Percentiles rank a stretch among this genome's conserved stretches.
Evolutionary conservation across 2,329 filamentous ascomycete species (phyloP).

Genomic region (Aphanoascus verrucosus): DNA sequence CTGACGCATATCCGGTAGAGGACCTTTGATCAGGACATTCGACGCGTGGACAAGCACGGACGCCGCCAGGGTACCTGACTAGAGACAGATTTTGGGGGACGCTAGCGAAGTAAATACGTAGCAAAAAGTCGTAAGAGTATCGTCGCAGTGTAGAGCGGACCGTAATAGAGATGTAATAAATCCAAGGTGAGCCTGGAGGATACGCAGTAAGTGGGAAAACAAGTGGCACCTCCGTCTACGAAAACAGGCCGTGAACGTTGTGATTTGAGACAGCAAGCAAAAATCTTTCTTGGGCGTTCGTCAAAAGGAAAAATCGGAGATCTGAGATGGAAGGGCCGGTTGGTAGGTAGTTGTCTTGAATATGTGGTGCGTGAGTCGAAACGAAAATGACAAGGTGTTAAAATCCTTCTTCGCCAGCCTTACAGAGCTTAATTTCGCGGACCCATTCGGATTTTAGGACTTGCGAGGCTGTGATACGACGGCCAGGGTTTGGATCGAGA

Average conservation of each 20-base stretch:
- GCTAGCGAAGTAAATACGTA: not conserved
- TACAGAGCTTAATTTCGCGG: slow-evolving; percentile 92
- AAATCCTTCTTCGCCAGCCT: slow-evolving; percentile 89
- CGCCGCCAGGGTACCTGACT: not conserved
- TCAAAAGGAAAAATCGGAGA: not conserved
- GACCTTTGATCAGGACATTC: not conserved
- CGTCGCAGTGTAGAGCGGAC: not conserved
- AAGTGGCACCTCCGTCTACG: not conserved
- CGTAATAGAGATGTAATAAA: not conserved
- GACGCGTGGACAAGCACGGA: not conserved
- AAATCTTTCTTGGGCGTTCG: not conserved
- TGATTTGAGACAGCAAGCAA: not conserved
- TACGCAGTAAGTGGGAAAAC: not conserved
- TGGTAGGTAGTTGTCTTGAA: too few relatives aligned
- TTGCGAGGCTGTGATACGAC: slow-evolving; percentile 90
- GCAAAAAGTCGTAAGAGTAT: slow-evolving; percentile 2
- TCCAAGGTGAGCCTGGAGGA: not conserved
- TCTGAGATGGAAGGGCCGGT: too few relatives aligned
- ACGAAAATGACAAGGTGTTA: slow-evolving; percentile 30
- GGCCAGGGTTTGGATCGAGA: slow-evolving; percentile 81
- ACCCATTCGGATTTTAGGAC: slow-evolving; percentile 98
- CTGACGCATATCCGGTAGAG: not conserved
- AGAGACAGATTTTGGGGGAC: not conserved
- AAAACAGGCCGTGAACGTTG: not conserved
- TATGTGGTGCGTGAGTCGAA: not conserved